These are phyloP conservation scores for Venturia pyrina DNA, from an alignment of 2,329 filamentous ascomycete genomes.

Conservation along the genomic window DNA sequence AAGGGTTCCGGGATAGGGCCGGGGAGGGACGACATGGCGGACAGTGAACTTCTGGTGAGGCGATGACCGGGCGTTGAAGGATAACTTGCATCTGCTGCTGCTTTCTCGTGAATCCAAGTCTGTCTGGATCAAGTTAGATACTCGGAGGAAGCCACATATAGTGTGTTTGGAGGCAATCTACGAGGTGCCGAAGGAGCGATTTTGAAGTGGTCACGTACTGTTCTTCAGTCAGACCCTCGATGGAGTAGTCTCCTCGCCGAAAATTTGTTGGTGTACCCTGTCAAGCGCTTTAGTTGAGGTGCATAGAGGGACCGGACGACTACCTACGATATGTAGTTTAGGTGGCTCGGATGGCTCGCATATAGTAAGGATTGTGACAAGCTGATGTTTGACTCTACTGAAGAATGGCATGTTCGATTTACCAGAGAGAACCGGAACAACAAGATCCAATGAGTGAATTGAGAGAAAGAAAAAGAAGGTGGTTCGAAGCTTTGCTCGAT, in stretches of 20 bases:
- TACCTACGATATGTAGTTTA: constrained; percentile 5
- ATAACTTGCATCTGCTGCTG: neutral
- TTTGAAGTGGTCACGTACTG: constrained; percentile 37
- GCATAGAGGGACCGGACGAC: neutral
- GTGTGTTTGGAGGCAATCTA: neutral
- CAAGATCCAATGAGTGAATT: neutral
- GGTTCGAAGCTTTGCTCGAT: neutral
- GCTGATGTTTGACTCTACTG: neutral
- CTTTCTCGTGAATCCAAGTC: constrained; percentile 9
- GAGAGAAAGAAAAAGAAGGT: neutral
- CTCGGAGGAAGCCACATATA: neutral
- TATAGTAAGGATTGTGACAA: neutral
- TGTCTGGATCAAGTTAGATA: constrained; percentile 4
- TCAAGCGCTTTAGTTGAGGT: neutral
- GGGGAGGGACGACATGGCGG: neutral
- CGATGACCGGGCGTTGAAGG: neutral
- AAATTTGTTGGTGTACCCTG: constrained; percentile 15
- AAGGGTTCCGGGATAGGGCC: neutral
- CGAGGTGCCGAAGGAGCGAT: neutral
- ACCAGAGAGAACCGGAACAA: neutral
- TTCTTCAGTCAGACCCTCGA: constrained; percentile 48
- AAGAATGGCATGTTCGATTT: neutral
- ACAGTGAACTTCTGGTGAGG: neutral
- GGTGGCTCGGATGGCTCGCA: neutral
- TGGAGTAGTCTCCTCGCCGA: constrained; percentile 23